Conservation (phyloP, 345 rosid genomes). For the Eucalyptus paniculata region DNA sequence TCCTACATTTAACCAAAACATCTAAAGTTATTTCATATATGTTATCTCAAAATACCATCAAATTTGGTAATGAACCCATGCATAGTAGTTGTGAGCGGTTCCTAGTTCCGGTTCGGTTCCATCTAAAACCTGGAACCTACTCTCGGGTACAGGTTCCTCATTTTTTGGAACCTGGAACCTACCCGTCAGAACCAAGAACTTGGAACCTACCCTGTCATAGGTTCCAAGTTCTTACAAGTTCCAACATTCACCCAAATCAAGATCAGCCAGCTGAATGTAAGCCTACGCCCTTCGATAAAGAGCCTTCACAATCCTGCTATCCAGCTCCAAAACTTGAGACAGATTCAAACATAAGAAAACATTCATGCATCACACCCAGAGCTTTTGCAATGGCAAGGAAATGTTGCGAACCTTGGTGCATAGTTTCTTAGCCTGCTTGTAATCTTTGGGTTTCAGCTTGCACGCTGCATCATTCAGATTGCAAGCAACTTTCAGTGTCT, state of each 20-base stretch:
- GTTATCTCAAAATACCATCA: no score
- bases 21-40: no score
- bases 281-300: slow-evolving; percentile 32
- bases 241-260: slow-evolving; percentile 31
- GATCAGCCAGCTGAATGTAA: slow-evolving; percentile 18
- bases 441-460: slow-evolving; percentile 70
- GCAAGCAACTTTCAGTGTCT: slow-evolving; percentile 71
- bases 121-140: no score
- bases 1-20: no score
- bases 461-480: slow-evolving; percentile 86
- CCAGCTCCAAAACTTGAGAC: slow-evolving; percentile 18
- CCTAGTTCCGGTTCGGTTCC: no score
- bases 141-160: no score
- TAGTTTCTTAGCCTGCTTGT: slow-evolving; percentile 37
- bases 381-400: neutral
- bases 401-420: neutral
- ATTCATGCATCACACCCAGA: neutral
- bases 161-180: no score
- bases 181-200: no score
- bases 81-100: no score
- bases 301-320: slow-evolving; percentile 27
- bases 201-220: no score
- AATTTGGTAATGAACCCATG: no score
- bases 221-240: no score
- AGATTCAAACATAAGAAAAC: neutral